Base-by-base conservation (phyloP, 768 basidiomycete genomes). In the Phlebiopsis gigantea region DNA sequence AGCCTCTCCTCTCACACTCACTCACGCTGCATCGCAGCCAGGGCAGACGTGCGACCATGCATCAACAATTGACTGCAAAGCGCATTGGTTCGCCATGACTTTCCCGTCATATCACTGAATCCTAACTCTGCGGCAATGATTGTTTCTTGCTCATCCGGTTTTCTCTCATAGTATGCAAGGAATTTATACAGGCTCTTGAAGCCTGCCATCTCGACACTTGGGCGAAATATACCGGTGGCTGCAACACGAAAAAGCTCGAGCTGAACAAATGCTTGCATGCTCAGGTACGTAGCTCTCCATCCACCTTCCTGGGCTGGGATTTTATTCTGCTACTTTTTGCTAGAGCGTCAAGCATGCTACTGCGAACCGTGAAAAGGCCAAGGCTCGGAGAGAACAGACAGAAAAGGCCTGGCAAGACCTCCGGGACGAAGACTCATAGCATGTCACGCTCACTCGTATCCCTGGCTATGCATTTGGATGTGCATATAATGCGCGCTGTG, bases 181-280 rank as follows among this genome's bases (percentile, higher is more conserved):
- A 89, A 17, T 85, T 91, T 65, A 88, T 91, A 54, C 73, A 89
- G 61, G 89, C 89, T 1, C 81, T 91, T 24, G 80, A 90, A 49
- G 72, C 77, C 46, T 91, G 89, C 65, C 89, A 91, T 65, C 66
- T 73, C 19, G 79, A 74, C 63, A 75, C 68, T 55, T 88, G 85
- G 85, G 77, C 78, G 24, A 81, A 82, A 60, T 77, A 86, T 59
- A 79, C 83, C 0, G 89, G 88, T 21, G 79, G 76, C 17, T 91
- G 89, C 68, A 91, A 91, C 64, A 72, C 65, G 56, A 75, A 78
- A 51, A 91, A 91, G 71, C 73, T 81, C 55, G 78, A 81, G 45
- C 73, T 91, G 62, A 88, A 87, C 64, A 72, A 74, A 53, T 91
- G 89, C 72, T 73, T 91, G 55, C 80, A 82, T 57, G 74, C 79